Conservation (phyloP, 2,329 filamentous ascomycete genomes). For the Microcyclospora pomicola region DNA sequence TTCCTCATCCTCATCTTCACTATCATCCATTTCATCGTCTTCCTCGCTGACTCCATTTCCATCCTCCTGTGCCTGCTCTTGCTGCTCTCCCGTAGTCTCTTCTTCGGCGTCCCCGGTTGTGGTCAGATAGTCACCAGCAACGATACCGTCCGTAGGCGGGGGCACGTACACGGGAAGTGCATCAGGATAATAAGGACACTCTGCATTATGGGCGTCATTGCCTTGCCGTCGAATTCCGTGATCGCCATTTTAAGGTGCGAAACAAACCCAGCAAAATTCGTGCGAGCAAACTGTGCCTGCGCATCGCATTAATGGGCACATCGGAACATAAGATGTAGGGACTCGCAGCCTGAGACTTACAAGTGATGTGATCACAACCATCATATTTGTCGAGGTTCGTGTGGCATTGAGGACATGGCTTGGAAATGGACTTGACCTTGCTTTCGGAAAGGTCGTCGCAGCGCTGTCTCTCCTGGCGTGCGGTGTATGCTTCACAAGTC, state of each 20-base stretch:
- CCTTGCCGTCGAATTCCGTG: slow-evolving; percentile 1
- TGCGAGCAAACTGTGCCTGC: slow-evolving; percentile 8
- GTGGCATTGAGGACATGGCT: slow-evolving; percentile 9
- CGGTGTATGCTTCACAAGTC: slow-evolving; percentile 8
- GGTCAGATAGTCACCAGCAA: no score
- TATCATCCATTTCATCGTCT: no score
- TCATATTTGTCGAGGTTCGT: slow-evolving; percentile 8
- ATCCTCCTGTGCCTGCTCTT: no score
- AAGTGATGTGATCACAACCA: slow-evolving; percentile 14
- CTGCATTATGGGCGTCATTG: slow-evolving; percentile 4
- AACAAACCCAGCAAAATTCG: slow-evolving; percentile 16
- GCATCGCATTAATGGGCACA: neutral
- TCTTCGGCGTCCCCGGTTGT: no score
- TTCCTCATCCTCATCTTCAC: no score
- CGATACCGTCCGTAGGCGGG: no score
- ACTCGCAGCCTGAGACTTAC: slow-evolving; percentile 1
- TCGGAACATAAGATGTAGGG: no score
- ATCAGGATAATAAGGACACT: slow-evolving; percentile 2
- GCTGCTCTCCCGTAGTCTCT: no score
- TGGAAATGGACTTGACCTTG: slow-evolving; percentile 5
- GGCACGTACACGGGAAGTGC: no score
- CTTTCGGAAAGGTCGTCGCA: slow-evolving; percentile 1
- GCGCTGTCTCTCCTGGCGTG: neutral
- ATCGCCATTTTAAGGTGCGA: slow-evolving; percentile 3
- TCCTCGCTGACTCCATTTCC: no score